phyloP scores from a whole-genome alignment of 140 eudicot genomes.

The Erigeron philadelphicus region DNA sequence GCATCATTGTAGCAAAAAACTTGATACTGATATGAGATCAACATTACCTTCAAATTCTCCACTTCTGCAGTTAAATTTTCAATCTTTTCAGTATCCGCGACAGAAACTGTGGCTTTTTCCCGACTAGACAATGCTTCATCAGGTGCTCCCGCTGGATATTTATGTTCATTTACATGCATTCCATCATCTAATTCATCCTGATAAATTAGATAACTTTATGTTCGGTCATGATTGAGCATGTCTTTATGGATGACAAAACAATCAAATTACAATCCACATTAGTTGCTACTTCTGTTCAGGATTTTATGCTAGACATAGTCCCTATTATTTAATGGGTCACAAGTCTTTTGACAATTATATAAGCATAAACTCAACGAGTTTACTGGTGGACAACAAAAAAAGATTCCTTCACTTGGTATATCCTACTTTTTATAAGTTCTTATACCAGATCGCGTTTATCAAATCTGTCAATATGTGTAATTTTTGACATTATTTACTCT shows the following conservation, averaged over 20 bases:
- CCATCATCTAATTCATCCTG: conserved; percentile 60
- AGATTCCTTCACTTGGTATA: neutral
- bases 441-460: neutral
- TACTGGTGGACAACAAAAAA: conserved; percentile 1
- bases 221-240: conserved; percentile 9
- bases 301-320: conserved; percentile 13
- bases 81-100: conserved; percentile 66
- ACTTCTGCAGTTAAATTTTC: conserved; percentile 57
- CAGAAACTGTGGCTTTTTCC: conserved; percentile 53
- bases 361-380: conserved; percentile 5
- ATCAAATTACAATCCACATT: neutral
- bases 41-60: conserved; percentile 34
- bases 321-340: neutral
- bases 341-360: neutral
- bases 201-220: conserved; percentile 10
- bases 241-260: conserved; percentile 13
- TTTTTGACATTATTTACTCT: conserved; percentile 17
- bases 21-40: neutral
- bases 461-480: neutral
- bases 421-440: conserved; percentile 7
- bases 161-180: conserved; percentile 43
- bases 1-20: neutral
- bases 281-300: neutral
- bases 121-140: conserved; percentile 54
- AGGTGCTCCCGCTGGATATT: conserved; percentile 51